A percentile compares a stretch with the other conserved stretches of the same genome.
Conservation (phyloP, 805 yeast genomes). For the Saturnispora diversa region DNA sequence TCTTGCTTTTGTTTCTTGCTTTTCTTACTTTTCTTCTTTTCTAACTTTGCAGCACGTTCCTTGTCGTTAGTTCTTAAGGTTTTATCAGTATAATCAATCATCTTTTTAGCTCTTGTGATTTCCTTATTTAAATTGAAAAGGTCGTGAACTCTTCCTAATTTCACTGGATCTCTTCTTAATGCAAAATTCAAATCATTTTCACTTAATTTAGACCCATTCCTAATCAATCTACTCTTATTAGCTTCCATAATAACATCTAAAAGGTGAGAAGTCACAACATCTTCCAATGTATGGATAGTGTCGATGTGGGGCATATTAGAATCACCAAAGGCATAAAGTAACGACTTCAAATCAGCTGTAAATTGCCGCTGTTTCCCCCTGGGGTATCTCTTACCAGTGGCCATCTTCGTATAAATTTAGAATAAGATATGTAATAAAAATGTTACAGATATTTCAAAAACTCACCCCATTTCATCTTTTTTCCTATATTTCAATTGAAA, state of each 20-base stretch:
- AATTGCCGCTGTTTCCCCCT: conserved; percentile 26
- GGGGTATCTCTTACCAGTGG: conserved; percentile 14
- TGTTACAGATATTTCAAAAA: too few relatives aligned
- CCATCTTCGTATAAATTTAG: too few relatives aligned
- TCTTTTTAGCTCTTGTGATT: conserved; percentile 57
- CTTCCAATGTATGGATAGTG: conserved; percentile 60
- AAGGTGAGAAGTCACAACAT: conserved; percentile 54
- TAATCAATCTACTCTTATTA: conserved; percentile 45
- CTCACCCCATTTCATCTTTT: too few relatives aligned
- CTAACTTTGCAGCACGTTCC: conserved; percentile 16
- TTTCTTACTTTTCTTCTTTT: conserved; percentile 9
- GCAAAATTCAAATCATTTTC: conserved; percentile 71
- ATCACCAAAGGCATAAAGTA: conserved; percentile 69
- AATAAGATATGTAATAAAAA: too few relatives aligned
- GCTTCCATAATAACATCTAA: conserved; percentile 45
- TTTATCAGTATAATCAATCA: conserved; percentile 57
- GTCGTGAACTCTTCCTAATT: conserved; percentile 63
- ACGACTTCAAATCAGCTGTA: conserved; percentile 40
- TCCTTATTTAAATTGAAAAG: conserved; percentile 50
- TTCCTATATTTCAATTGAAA: too few relatives aligned
- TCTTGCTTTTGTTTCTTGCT: conserved; percentile 2
- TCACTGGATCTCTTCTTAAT: conserved; percentile 54
- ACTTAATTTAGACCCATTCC: conserved; percentile 48
- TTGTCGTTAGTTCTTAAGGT: conserved; percentile 21
- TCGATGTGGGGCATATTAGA: conserved; percentile 58